Percentiles rank a stretch among this genome's conserved stretches.
phyloP scores from a whole-genome alignment of 306 rosid genomes.

The Trichosanthes truncata region DNA sequence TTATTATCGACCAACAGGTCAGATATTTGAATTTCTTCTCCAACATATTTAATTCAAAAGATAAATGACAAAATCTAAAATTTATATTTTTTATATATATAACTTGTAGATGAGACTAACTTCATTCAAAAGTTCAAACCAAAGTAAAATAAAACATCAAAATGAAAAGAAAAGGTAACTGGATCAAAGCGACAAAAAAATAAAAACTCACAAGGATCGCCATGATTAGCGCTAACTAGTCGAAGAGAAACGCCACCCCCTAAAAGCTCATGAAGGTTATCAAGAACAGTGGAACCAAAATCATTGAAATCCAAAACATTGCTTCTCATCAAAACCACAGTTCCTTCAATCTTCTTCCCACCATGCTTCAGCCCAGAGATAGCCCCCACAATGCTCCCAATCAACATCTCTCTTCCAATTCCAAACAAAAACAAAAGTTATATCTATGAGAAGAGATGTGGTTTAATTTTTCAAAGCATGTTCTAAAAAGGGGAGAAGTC shows the following conservation, averaged over 20 bases:
- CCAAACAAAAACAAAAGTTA: too few relatives aligned
- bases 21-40: too few relatives aligned
- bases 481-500: background rate
- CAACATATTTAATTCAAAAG: too few relatives aligned
- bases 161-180: background rate
- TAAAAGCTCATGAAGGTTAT: constrained; percentile 6
- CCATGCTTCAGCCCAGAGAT: background rate
- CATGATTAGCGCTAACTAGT: constrained; percentile 8
- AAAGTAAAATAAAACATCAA: background rate
- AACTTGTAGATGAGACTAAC: too few relatives aligned
- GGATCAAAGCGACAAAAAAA: background rate
- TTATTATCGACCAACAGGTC: too few relatives aligned
- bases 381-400: background rate
- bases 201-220: constrained; percentile 14
- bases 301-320: constrained; percentile 18
- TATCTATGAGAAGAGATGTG: background rate
- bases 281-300: background rate
- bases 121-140: too few relatives aligned
- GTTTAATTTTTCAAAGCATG: background rate
- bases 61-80: too few relatives aligned
- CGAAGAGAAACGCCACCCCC: constrained; percentile 7
- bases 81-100: too few relatives aligned
- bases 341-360: constrained; percentile 9
- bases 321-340: constrained; percentile 11
- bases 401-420: background rate